Evolutionary conservation across 352 stramenopile genomes (phyloP), one percentile per base, ranked within the genome.

Genomic region (Globisporangium barbulae): DNA sequence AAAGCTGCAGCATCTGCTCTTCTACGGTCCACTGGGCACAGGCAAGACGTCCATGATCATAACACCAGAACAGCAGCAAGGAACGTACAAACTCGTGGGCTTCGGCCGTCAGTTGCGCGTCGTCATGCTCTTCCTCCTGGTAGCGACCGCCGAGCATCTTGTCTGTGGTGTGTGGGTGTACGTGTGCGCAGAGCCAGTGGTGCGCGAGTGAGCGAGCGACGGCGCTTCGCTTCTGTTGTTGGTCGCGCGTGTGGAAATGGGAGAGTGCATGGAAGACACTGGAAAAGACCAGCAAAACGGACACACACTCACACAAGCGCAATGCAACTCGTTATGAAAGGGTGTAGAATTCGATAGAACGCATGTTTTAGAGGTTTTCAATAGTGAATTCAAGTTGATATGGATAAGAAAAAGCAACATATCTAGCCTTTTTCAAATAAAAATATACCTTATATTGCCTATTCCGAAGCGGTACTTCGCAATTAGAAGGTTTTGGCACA

Each of bases 11-110:
- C 97, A 99, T 65, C 70, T 99, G 68, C 74, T 99, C 15, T 97
- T 99, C 63, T 99, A 99, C 78, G 97, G 97, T 19, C 96, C 96
- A 31, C 97, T 96, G 15, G 97, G 97, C 53, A 99, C 90, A 17
- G 93, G 93, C 59, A 98, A 99, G 77, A 99, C 97, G 25, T 98
- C 92, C 5, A 99, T 98, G 68, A 99, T 99, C 73, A 91, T 99
- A 4, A 28, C 15, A 21, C 10, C 19, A 50, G 9, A 13, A 45
- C 17, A 22, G 28, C 1, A 3, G 22, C 19, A 42, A 37, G n/a
- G 19, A 47, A 52, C 66, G 59, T 50, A 67, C 63, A 48, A 75
- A 76, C 47, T 62, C 62, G 58, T 64, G 61, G 44, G 61, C 25
- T 6, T 70, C 65, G 0, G 67, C 37, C 5, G 50, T 65, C 19